These are phyloP conservation scores for Coemansia sp. DNA, from an alignment of 192 early-diverging fungal species.

Conservation along the genomic window DNA sequence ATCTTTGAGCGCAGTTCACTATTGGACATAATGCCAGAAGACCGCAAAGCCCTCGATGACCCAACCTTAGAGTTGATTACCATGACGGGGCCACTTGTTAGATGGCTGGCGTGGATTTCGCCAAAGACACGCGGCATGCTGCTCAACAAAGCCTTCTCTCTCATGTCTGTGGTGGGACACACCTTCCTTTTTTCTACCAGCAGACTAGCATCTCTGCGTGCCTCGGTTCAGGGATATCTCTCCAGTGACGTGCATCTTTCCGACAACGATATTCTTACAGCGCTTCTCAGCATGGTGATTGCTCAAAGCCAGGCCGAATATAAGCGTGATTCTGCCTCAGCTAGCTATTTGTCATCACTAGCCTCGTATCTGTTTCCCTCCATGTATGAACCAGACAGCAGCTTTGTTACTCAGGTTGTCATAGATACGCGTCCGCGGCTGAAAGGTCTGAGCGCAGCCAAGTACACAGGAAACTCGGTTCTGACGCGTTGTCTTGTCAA, in stretches of 20 bases:
- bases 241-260: no score
- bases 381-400: neutral
- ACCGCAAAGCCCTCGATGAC: neutral
- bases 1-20: no score
- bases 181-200: slow-evolving; percentile 10
- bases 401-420: neutral
- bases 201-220: neutral
- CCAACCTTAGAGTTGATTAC: neutral
- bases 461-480: no score
- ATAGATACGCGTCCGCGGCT: no score
- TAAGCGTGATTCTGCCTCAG: neutral
- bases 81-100: neutral
- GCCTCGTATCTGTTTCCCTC: neutral
- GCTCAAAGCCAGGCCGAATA: neutral
- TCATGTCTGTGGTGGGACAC: slow-evolving; percentile 1
- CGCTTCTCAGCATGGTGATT: neutral
- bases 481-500: no score
- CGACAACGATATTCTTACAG: no score
- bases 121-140: slow-evolving; percentile 11
- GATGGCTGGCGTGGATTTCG: slow-evolving; percentile 17
- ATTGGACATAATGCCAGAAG: no score
- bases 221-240: no score
- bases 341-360: neutral
- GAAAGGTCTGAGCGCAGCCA: no score
- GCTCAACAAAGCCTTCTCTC: neutral